Evolutionary conservation across 176 grass and related monocot genomes (phyloP), one percentile per base, ranked within the genome.

Genomic region (Lolium rigidum): DNA sequence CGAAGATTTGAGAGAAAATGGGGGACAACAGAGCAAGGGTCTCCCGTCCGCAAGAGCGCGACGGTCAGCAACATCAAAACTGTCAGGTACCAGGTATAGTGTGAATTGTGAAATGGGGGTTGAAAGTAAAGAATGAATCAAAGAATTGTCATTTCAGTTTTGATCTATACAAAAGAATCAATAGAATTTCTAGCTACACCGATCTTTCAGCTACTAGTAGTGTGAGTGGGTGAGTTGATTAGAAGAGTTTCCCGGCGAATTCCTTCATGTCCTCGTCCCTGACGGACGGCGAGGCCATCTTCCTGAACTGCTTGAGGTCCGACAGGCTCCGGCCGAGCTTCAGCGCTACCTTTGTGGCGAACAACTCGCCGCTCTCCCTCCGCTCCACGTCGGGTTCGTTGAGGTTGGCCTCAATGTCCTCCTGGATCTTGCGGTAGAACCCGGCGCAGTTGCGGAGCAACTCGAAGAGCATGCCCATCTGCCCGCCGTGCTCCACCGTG

Each of bases 401-500:
- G 3, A 91, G 66, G 58, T 58, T 82, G 11, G 39, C 71, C 62
- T 91, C 89, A 63, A 94, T 91, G 16, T 91, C 92, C 83, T 91
- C 89, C 62, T 89, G 67, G 20, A 94, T 12, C 86, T 80, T 84
- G n/a, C 60, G 81, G 84, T 91, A 94, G 80, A 74, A 87, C 0
- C 13, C 57, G 10, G 83, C 83, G 41, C 49, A 76, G 86, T 93
- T 93, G 5, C 83, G 86, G 31, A 38, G 35, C 51, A 93, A 59
- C 92, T 93, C 92, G 82, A 93, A 93, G 80, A 93, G 41, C 92
- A 93, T 93, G 35, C 92, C 92, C 7, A 91, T 70, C 85, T 93
- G 86, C 14, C 79, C 88, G 0, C 85, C 88, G 41, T 93, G 88
- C 79, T 93, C 92, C 22, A 88, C 10, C n/a, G 88, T 93, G 83